Conservation (phyloP, 306 rosid genomes). For the Pueraria montana region DNA sequence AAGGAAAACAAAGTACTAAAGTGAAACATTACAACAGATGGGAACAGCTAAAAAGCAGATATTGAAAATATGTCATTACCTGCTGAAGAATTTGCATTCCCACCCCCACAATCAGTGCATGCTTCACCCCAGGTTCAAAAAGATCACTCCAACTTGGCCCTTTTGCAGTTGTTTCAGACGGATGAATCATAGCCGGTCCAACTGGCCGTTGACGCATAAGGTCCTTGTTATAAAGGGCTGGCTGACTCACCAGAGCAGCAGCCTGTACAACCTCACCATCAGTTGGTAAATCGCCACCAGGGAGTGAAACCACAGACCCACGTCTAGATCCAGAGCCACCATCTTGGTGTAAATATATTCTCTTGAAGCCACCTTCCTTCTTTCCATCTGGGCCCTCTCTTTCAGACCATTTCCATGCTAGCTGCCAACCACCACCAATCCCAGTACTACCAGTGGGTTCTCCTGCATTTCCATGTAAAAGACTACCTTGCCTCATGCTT, state of each 20-base stretch:
- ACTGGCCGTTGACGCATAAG: conserved; percentile 71
- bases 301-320: conserved; percentile 82
- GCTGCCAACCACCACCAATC: conserved; percentile 99
- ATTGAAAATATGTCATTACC: conserved; percentile 55
- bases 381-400: conserved; percentile 80
- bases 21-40: not conserved
- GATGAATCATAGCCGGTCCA: conserved; percentile 91
- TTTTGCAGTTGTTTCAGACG: conserved; percentile 65
- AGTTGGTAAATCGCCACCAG: conserved; percentile 70
- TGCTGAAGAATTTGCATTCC: conserved; percentile 94
- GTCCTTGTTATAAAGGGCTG: conserved; percentile 77
- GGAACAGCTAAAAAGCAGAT: not conserved
- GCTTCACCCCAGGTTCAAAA: conserved; percentile 90
- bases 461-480: conserved; percentile 65
- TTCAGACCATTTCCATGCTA: conserved; percentile 97
- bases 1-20: not conserved
- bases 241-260: conserved; percentile 80
- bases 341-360: conserved; percentile 92
- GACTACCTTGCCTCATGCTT: conserved; percentile 71
- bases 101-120: conserved; percentile 79
- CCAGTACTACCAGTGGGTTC: conserved; percentile 78
- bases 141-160: conserved; percentile 83
- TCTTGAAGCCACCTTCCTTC: conserved; percentile 86
- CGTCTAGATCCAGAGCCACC: conserved; percentile 74
- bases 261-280: conserved; percentile 76